Evolutionary conservation across 129 eudicot genomes (phyloP).

Genomic region (Calendula officinalis): DNA sequence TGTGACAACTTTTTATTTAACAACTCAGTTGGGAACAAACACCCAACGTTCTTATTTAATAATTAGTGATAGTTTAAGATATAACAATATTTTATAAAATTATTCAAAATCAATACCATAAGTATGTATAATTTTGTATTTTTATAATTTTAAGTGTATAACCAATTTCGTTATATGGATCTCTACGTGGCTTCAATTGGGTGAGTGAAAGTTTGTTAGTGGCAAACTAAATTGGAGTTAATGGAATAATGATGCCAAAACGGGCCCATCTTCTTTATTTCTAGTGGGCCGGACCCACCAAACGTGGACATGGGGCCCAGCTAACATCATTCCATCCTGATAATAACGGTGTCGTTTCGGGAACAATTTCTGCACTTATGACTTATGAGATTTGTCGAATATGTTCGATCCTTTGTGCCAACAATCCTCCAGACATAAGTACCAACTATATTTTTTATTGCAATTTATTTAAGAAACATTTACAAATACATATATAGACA

Average conservation of each 20-base stretch:
- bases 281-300: conserved; percentile 30
- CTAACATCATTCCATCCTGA: conserved; percentile 5
- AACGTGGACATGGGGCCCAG: conserved; percentile 17
- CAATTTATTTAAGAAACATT: not conserved
- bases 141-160: conserved; percentile 1
- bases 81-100: no score
- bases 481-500: not conserved
- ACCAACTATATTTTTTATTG: conserved; percentile 2
- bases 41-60: no score
- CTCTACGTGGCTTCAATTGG: conserved; percentile 45
- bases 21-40: not conserved
- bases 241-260: conserved; percentile 34
- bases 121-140: not conserved
- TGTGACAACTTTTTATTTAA: no score
- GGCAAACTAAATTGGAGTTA: conserved; percentile 21
- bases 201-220: conserved; percentile 29
- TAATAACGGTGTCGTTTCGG: conserved; percentile 22
- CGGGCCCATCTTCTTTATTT: conserved; percentile 30
- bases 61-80: no score
- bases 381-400: conserved; percentile 23
- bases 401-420: conserved; percentile 32
- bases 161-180: conserved; percentile 30
- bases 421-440: conserved; percentile 30
- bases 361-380: conserved; percentile 15
- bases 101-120: not conserved